phyloP scores from a whole-genome alignment of 192 early-diverging fungal species.

The Glomus cerebriforme region DNA sequence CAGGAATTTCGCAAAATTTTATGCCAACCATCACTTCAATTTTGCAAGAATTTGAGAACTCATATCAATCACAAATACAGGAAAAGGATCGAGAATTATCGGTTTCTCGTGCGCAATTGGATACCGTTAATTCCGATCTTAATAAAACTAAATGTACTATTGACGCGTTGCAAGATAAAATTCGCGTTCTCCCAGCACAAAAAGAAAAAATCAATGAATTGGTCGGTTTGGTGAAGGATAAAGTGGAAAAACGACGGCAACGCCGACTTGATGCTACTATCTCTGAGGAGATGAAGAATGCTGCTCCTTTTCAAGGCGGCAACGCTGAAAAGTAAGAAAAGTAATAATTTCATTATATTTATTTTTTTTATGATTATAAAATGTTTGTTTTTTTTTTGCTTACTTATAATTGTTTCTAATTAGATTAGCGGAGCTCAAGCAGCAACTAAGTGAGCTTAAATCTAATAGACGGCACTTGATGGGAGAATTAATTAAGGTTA shows the following conservation, averaged over 20 bases:
- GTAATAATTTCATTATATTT: not conserved
- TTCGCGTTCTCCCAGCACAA: not conserved
- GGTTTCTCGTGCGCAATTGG: not conserved
- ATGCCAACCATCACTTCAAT: not conserved
- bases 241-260: not conserved
- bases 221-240: not conserved
- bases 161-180: not conserved
- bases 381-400: not conserved
- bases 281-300: not conserved
- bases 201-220: constrained; percentile 9
- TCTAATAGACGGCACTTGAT: not conserved
- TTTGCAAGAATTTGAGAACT: constrained; percentile 19
- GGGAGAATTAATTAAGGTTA: not conserved
- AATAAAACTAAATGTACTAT: not conserved
- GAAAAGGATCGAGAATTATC: constrained; percentile 6
- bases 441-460: not conserved
- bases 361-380: not conserved
- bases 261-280: not conserved
- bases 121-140: not conserved
- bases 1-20: constrained; percentile 3
- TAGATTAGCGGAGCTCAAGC: not conserved
- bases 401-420: not conserved
- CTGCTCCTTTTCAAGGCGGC: not conserved
- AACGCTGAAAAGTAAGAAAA: not conserved
- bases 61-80: constrained; percentile 6